phyloP scores from a whole-genome alignment of 306 rosid species.

The Fragaria nilgerrensis region DNA sequence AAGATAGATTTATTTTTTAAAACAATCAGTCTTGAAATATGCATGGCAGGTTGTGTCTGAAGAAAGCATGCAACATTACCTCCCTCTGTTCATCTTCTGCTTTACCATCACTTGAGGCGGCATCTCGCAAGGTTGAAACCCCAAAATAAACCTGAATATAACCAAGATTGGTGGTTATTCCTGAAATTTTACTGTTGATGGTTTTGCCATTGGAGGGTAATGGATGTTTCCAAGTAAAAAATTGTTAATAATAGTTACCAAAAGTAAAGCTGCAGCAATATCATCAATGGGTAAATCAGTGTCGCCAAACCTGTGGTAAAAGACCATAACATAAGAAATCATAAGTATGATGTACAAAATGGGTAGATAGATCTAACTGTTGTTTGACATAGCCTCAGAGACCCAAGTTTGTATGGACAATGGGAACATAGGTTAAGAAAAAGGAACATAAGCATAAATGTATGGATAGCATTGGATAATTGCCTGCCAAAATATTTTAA shows the following conservation, averaged over 20 bases:
- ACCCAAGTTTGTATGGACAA: neutral
- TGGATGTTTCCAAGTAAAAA: constrained; percentile 8
- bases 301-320: constrained; percentile 75
- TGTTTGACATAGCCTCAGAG: neutral
- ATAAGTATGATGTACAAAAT: neutral
- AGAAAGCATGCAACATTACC: constrained; percentile 43
- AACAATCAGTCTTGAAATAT: neutral
- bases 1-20: neutral
- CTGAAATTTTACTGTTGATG: constrained; percentile 22
- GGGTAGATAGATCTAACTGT: neutral
- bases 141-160: constrained; percentile 84
- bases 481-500: constrained; percentile 1
- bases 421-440: neutral
- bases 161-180: constrained; percentile 13
- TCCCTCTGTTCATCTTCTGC: constrained; percentile 96
- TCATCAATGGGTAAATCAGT: constrained; percentile 93
- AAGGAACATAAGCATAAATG: neutral
- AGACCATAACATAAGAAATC: constrained; percentile 15
- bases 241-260: constrained; percentile 46
- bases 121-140: constrained; percentile 87
- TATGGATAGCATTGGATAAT: neutral
- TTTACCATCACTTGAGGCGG: constrained; percentile 71
- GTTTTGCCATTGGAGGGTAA: constrained; percentile 3
- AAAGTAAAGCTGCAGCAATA: constrained; percentile 82
- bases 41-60: neutral